phyloP scores from a whole-genome alignment of 148 eudicot genomes.

The Rhododendron ovatum region DNA sequence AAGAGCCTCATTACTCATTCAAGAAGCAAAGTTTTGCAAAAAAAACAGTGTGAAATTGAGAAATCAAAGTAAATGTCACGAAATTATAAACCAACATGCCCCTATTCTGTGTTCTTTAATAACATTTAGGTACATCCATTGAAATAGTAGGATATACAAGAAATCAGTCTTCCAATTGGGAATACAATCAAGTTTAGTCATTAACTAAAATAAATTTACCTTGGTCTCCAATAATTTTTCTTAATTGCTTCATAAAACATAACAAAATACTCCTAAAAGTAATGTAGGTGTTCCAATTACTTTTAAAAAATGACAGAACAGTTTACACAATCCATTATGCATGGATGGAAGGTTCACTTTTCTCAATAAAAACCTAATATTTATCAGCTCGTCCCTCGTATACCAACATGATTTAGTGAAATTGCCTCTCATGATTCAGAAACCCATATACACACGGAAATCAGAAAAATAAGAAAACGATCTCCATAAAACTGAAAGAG shows the following conservation, averaged over 20 bases:
- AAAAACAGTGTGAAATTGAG: not conserved
- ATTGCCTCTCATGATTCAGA: conserved; percentile 6
- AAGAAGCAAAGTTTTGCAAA: not conserved
- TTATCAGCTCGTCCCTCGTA: not conserved
- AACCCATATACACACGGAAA: not conserved
- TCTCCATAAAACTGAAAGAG: not conserved
- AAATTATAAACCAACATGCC: not conserved
- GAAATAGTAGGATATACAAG: not conserved
- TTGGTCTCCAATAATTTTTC: not conserved
- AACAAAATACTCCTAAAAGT: not conserved
- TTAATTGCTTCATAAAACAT: not conserved
- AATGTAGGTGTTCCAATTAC: not conserved
- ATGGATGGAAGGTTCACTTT: not conserved
- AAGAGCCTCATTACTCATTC: conserved; percentile 3
- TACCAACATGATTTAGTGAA: not conserved
- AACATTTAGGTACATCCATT: not conserved
- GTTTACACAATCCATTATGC: not conserved
- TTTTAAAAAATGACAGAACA: not conserved
- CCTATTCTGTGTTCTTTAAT: not conserved
- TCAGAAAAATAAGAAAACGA: not conserved
- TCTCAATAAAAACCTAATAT: not conserved
- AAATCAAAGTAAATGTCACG: not conserved
- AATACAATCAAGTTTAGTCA: not conserved
- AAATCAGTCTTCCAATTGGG: not conserved
- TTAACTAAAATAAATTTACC: not conserved